phyloP scores from a whole-genome alignment of 345 rosid genomes.

The Stellera chamaejasme region DNA sequence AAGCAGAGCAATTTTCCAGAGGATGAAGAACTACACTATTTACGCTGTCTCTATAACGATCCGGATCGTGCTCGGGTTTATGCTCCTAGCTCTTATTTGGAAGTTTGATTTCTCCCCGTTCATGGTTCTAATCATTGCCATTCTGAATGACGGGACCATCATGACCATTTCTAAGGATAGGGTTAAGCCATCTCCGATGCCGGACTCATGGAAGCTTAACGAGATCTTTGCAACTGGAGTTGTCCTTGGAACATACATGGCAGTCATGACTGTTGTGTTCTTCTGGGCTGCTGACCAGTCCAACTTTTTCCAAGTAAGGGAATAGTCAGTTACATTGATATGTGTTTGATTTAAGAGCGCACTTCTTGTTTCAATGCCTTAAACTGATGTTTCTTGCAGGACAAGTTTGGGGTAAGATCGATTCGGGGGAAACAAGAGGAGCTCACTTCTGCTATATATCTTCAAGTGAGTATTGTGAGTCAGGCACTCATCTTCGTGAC shows the following conservation, averaged over 20 bases:
- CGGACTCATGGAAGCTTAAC: conserved; percentile 68
- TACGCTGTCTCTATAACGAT: conserved; percentile 84
- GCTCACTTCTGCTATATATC: conserved; percentile 69
- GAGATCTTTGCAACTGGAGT: conserved; percentile 59
- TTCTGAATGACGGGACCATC: conserved; percentile 71
- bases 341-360: not conserved
- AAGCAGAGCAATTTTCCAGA: conserved; percentile 79
- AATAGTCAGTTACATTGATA: not conserved
- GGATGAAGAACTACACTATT: conserved; percentile 92
- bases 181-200: conserved; percentile 65
- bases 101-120: conserved; percentile 77
- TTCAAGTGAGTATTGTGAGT: conserved; percentile 89
- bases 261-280: conserved; percentile 56
- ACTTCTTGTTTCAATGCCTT: not conserved
- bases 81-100: conserved; percentile 71
- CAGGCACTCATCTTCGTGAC: conserved; percentile 96
- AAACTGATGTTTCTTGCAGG: conserved; percentile 26
- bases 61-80: conserved; percentile 76
- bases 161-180: conserved; percentile 76
- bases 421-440: conserved; percentile 37
- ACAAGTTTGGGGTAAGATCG: conserved; percentile 58
- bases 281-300: conserved; percentile 39
- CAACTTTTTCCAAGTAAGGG: conserved; percentile 47
- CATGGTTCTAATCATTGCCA: conserved; percentile 77
- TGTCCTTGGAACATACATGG: conserved; percentile 49